phyloP scores from a whole-genome alignment of 306 rosid species.

The Quercus dentata region DNA sequence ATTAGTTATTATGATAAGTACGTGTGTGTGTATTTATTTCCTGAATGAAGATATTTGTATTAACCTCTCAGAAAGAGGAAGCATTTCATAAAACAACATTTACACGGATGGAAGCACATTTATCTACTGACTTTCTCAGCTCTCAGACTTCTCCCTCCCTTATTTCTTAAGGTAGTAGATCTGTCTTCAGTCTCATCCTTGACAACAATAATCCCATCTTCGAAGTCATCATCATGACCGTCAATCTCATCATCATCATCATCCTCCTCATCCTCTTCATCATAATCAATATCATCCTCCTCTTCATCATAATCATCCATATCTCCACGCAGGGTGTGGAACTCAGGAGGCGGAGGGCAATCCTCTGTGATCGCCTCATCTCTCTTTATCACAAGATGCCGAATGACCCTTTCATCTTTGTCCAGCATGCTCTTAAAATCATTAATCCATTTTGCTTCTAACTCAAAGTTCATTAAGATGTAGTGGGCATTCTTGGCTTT shows the following conservation, averaged over 20 bases:
- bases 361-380: conserved; percentile 83
- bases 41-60: too few relatives aligned
- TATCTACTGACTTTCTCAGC: conserved; percentile 35
- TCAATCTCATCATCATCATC: conserved; percentile 38
- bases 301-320: conserved; percentile 47
- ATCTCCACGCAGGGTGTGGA: conserved; percentile 37
- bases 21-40: too few relatives aligned
- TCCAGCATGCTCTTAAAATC: conserved; percentile 85
- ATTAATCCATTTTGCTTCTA: conserved; percentile 77
- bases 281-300: conserved; percentile 29
- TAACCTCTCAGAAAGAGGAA: too few relatives aligned
- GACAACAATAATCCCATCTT: conserved; percentile 25
- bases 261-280: conserved; percentile 19
- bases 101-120: too few relatives aligned
- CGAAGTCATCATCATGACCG: conserved; percentile 24
- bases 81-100: too few relatives aligned
- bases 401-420: conserved; percentile 81
- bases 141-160: conserved; percentile 16
- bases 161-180: conserved; percentile 5
- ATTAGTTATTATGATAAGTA: too few relatives aligned
- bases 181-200: conserved; percentile 23
- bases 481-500: conserved; percentile 77
- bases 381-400: conserved; percentile 82
- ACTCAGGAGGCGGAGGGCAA: conserved; percentile 89
- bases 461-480: conserved; percentile 83